These are phyloP conservation scores for Yarrowia keelungensis DNA, from an alignment of 805 yeast species.

Conservation along the genomic window DNA sequence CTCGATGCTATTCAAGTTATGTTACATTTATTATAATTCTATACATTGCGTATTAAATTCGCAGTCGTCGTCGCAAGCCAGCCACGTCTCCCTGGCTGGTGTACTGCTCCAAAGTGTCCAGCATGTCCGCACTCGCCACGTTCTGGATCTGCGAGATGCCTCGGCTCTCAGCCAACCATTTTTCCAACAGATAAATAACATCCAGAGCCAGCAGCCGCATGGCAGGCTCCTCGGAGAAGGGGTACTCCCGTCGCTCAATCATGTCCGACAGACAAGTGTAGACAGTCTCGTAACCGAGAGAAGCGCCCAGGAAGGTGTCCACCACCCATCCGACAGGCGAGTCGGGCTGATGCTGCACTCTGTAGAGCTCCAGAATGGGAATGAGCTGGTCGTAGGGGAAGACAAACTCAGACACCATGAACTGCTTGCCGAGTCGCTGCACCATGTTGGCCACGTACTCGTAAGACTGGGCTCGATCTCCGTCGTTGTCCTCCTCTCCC, in stretches of 20 bases:
- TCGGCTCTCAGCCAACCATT: slow-evolving; percentile 43
- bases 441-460: slow-evolving; percentile 53
- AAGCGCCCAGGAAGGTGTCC: slow-evolving; percentile 51
- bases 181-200: slow-evolving; percentile 43
- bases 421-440: slow-evolving; percentile 63
- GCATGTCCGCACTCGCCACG: slow-evolving; percentile 11
- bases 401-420: slow-evolving; percentile 73
- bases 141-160: slow-evolving; percentile 29
- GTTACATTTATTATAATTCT: slow-evolving; percentile 35
- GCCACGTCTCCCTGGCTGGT: slow-evolving; percentile 20
- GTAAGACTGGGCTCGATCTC: slow-evolving; percentile 48
- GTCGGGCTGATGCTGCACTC: slow-evolving; percentile 54
- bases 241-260: slow-evolving; percentile 47
- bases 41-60: slow-evolving; percentile 26
- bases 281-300: slow-evolving; percentile 47
- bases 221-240: slow-evolving; percentile 46
- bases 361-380: slow-evolving; percentile 66
- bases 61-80: slow-evolving; percentile 32
- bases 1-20: background rate
- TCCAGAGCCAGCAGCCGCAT: slow-evolving; percentile 45
- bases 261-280: slow-evolving; percentile 46
- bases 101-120: slow-evolving; percentile 26
- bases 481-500: slow-evolving; percentile 44
- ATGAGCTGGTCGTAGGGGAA: slow-evolving; percentile 79
- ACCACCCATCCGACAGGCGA: slow-evolving; percentile 54